These are phyloP conservation scores for Daldinia sp. DNA, from an alignment of 2,329 filamentous ascomycete species.

Conservation along the genomic window DNA sequence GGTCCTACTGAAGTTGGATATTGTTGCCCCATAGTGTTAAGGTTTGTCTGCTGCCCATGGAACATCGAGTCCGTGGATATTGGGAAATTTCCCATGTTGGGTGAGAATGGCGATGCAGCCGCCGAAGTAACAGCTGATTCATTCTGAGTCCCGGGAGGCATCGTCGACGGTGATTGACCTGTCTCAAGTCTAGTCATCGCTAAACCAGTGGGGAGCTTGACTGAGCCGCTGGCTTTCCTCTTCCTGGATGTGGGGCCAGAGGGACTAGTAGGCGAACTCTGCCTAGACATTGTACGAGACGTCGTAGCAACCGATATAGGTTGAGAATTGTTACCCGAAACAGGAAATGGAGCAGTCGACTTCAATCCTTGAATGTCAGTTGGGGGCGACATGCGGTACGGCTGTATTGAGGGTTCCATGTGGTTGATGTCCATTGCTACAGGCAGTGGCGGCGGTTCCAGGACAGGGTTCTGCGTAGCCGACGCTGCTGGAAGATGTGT, in stretches of 20 bases:
- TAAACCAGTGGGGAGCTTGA: constrained; percentile 75
- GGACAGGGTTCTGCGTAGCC: constrained; percentile 37
- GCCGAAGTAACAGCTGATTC: constrained; percentile 47
- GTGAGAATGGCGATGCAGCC: constrained; percentile 63
- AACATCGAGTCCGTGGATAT: constrained; percentile 49
- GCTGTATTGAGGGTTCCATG: constrained; percentile 47
- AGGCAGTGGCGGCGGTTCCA: constrained; percentile 16
- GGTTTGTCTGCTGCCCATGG: constrained; percentile 39
- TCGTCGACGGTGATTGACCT: constrained; percentile 52
- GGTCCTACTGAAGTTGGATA: constrained; percentile 65
- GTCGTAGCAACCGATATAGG: constrained; percentile 53
- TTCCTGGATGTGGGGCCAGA: constrained; percentile 77
- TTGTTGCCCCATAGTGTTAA: constrained; percentile 43
- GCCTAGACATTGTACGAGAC: constrained; percentile 72
- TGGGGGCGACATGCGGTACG: constrained; percentile 67
- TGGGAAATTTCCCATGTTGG: constrained; percentile 56
- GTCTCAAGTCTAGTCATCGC: constrained; percentile 85
- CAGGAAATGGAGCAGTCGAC: constrained; percentile 53
- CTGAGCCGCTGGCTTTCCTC: constrained; percentile 76
- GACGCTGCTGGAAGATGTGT: constrained; percentile 66
- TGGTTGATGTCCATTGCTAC: constrained; percentile 44
- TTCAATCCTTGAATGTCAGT: constrained; percentile 70
- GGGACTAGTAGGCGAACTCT: constrained; percentile 73
- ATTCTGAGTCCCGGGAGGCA: constrained; percentile 45
- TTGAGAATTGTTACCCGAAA: constrained; percentile 48